A percentile compares a stretch with the other conserved stretches of the same genome.
Evolutionary conservation across 495 filamentous ascomycete species (phyloP).

Genomic region (Venustampulla echinocandica): DNA sequence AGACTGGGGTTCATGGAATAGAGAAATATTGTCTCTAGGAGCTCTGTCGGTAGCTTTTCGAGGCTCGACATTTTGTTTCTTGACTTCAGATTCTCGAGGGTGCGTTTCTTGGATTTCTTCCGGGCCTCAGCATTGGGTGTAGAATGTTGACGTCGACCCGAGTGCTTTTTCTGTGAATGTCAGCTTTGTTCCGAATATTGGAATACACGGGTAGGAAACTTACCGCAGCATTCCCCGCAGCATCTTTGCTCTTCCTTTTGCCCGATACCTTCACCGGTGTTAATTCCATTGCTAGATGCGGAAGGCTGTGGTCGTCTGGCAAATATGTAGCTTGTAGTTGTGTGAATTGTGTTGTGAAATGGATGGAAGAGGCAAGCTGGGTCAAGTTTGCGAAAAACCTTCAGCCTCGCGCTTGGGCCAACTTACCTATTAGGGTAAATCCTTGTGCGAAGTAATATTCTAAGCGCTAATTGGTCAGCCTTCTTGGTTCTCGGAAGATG

Average conservation of each 20-base stretch:
- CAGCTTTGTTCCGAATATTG: not conserved
- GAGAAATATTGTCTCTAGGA: slow-evolving; percentile 47
- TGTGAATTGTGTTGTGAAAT: no score
- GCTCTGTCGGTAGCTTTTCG: slow-evolving; percentile 43
- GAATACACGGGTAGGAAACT: not conserved
- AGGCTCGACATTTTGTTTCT: slow-evolving; percentile 30
- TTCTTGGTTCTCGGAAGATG: no score
- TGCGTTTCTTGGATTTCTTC: slow-evolving; percentile 10
- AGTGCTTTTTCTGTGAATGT: slow-evolving; percentile 7
- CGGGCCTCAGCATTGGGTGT: no score
- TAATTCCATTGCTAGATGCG: slow-evolving; percentile 6
- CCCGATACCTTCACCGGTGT: slow-evolving; percentile 20
- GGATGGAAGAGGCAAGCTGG: no score
- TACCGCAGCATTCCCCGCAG: slow-evolving; percentile 14
- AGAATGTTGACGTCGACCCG: no score
- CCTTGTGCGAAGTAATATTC: no score
- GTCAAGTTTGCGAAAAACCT: no score
- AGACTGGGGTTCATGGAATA: slow-evolving; percentile 40
- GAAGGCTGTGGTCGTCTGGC: no score
- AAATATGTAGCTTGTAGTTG: no score
- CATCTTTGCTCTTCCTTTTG: slow-evolving; percentile 13
- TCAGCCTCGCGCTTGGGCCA: no score
- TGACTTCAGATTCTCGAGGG: slow-evolving; percentile 15
- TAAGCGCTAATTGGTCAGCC: no score
- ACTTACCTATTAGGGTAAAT: no score